Percentiles rank a stretch among this genome's conserved stretches.
Evolutionary conservation across 805 yeast species (phyloP).

Genomic region (Schizosaccharomyces cryophilus): DNA sequence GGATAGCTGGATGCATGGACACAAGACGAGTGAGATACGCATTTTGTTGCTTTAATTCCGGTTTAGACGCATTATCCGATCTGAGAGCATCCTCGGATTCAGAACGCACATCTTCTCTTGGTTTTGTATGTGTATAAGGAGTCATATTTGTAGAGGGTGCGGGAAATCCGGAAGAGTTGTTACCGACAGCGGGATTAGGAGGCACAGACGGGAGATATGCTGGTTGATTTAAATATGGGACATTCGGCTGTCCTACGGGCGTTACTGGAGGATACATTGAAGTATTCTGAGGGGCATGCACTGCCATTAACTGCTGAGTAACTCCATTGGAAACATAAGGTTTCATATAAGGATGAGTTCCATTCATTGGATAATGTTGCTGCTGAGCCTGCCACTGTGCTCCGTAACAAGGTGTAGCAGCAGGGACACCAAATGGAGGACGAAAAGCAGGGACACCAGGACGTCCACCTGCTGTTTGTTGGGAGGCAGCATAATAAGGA

Average conservation of each 20-base stretch:
- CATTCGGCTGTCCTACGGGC: background rate
- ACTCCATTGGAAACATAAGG: background rate
- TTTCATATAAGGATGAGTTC: background rate
- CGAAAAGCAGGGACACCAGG: background rate
- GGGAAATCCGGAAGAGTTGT: too few species aligned
- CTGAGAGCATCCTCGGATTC: too few species aligned
- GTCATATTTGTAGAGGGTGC: too few species aligned
- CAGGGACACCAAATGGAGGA: background rate
- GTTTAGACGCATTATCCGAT: too few species aligned
- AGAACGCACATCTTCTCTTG: too few species aligned
- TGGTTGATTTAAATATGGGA: background rate
- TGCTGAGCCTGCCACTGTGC: background rate
- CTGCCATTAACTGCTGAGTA: background rate
- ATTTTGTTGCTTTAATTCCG: background rate
- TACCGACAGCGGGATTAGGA: background rate
- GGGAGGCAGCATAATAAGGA: background rate
- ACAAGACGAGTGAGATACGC: background rate
- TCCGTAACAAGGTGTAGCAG: background rate
- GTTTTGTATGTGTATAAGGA: too few species aligned
- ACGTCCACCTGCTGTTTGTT: background rate
- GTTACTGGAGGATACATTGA: background rate
- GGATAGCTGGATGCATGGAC: background rate
- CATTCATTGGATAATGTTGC: background rate
- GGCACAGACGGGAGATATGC: background rate
- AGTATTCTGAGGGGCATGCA: background rate